These are phyloP conservation scores for Penicillium coffeae DNA, from an alignment of 495 filamentous ascomycete genomes.

Conservation along the genomic window DNA sequence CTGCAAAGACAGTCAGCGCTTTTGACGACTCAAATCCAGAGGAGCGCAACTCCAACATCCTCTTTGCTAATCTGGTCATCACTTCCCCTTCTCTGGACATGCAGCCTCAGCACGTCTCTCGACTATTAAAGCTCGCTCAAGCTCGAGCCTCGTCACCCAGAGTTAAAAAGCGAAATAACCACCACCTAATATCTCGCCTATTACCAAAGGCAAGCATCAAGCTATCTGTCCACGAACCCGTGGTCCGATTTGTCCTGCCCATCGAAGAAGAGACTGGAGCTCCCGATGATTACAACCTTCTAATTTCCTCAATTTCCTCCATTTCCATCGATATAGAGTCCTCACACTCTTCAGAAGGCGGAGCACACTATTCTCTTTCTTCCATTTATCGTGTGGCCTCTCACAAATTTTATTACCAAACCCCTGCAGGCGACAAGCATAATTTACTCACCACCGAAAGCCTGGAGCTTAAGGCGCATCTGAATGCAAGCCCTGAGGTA, in stretches of 20 bases:
- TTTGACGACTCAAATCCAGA: constrained; percentile 68
- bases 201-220: constrained; percentile 94
- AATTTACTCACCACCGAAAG: constrained; percentile 81
- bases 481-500: constrained; percentile 82
- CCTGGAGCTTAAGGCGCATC: constrained; percentile 77
- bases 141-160: constrained; percentile 50
- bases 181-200: constrained; percentile 80
- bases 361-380: constrained; percentile 79
- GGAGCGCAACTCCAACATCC: constrained; percentile 91
- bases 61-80: constrained; percentile 92
- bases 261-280: constrained; percentile 58
- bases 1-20: constrained; percentile 86
- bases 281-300: constrained; percentile 77
- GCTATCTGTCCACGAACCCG: constrained; percentile 93
- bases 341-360: constrained; percentile 80
- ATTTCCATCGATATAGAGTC: constrained; percentile 91
- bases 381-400: constrained; percentile 78
- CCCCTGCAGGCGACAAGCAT: constrained; percentile 71
- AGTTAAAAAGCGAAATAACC: constrained; percentile 42
- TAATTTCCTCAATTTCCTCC: constrained; percentile 90
- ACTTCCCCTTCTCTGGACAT: constrained; percentile 94
- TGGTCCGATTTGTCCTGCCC: constrained; percentile 82
- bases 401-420: constrained; percentile 95
- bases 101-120: constrained; percentile 88
- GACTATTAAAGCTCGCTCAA: constrained; percentile 72